A percentile compares a stretch with the other conserved stretches of the same genome.
Evolutionary conservation across 495 filamentous ascomycete species (phyloP).

Genomic region (Darksidea phi): DNA sequence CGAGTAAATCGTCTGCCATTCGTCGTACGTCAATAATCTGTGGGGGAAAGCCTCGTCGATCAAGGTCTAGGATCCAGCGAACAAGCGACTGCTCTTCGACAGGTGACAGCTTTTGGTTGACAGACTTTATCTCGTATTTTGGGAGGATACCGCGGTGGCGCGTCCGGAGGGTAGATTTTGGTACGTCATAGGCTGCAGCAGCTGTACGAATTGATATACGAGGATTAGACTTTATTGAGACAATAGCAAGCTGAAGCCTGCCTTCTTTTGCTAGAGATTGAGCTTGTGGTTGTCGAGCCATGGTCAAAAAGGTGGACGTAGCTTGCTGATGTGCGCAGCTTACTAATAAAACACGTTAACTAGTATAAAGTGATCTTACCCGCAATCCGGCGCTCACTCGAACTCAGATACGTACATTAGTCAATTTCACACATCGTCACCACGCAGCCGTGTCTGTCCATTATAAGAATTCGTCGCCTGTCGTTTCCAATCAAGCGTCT

Average conservation of each 20-base stretch:
- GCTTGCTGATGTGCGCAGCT: background rate
- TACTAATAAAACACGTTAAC: too few species aligned
- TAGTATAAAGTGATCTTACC: too few species aligned
- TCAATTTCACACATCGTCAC: background rate
- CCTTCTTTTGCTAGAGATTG: background rate
- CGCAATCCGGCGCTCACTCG: too few species aligned
- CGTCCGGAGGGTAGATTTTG: background rate
- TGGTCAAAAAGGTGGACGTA: background rate
- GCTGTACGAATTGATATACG: background rate
- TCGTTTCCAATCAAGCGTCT: background rate
- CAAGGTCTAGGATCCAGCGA: constrained; percentile 2
- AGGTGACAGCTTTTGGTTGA: background rate
- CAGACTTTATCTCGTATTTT: background rate
- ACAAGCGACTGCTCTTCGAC: constrained; percentile 1
- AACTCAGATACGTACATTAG: too few species aligned
- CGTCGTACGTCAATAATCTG: background rate
- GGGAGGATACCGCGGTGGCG: background rate
- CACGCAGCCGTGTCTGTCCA: background rate
- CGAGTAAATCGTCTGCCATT: too few species aligned
- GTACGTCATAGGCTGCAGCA: background rate
- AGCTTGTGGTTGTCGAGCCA: background rate
- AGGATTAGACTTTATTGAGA: background rate
- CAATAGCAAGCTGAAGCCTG: background rate
- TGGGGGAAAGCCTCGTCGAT: background rate
- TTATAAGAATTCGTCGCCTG: background rate